These are phyloP conservation scores for Asterella californica DNA, from an alignment of 225 moss, liverwort and hornwort species.

Conservation along the genomic window DNA sequence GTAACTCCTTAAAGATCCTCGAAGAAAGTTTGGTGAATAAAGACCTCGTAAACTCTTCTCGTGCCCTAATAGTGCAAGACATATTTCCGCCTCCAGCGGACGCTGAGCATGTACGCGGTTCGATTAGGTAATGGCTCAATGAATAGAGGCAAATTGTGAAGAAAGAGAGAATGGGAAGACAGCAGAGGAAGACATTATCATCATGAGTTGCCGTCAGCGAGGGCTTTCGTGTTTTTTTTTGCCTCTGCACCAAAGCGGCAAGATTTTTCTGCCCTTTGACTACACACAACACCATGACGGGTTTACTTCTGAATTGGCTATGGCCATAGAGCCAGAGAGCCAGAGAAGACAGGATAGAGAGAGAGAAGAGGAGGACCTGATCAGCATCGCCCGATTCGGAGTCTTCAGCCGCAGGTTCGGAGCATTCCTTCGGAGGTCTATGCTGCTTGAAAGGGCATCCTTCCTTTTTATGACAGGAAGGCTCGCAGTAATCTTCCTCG, in stretches of 20 bases:
- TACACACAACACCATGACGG: neutral
- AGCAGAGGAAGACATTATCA: constrained; percentile 9
- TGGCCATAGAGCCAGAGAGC: constrained; percentile 18
- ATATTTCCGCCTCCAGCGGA: neutral
- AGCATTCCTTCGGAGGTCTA: neutral
- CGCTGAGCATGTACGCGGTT: constrained; percentile 2
- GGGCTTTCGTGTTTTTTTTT: neutral
- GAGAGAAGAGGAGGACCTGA: constrained; percentile 20
- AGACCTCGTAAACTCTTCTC: constrained; percentile 1
- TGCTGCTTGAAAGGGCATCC: neutral
- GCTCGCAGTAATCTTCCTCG: neutral
- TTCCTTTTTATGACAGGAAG: neutral
- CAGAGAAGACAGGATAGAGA: constrained; percentile 7
- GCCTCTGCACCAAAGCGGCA: neutral
- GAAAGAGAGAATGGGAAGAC: constrained; percentile 7
- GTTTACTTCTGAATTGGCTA: constrained; percentile 4
- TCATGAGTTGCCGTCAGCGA: neutral
- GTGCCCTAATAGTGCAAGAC: neutral
- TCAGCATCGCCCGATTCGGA: neutral
- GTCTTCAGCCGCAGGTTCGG: neutral
- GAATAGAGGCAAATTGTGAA: constrained; percentile 10
- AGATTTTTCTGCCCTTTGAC: constrained; percentile 13
- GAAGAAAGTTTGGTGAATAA: neutral
- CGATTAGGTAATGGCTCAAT: neutral
- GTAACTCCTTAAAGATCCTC: constrained; percentile 1